phyloP scores from a whole-genome alignment of 805 yeast genomes.

The Grigorovia yakushimaensis region DNA sequence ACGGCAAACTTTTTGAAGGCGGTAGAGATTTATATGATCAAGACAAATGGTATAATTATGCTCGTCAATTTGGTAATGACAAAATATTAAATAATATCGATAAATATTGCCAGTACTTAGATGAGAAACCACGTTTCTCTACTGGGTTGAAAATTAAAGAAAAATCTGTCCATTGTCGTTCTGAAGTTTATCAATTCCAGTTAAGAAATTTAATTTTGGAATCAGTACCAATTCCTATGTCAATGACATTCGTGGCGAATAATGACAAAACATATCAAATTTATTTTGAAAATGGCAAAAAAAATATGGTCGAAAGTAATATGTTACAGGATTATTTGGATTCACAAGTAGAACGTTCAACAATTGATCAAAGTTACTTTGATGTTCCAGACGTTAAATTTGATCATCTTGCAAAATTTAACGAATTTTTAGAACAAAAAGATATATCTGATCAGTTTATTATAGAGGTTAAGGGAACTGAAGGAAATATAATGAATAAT shows the following conservation, averaged over 20 bases:
- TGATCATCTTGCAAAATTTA: constrained; percentile 14
- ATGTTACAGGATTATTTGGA: constrained; percentile 9
- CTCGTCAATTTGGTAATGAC: background rate
- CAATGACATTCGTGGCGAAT: constrained; percentile 18
- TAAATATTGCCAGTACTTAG: background rate
- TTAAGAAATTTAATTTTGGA: constrained; percentile 19
- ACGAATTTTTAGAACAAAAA: constrained; percentile 11
- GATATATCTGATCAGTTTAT: constrained; percentile 1
- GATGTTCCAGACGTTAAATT: constrained; percentile 7
- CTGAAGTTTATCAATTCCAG: constrained; percentile 25
- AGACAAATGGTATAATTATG: constrained; percentile 8
- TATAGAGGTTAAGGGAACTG: background rate
- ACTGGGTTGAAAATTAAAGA: constrained; percentile 9
- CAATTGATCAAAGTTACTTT: background rate
- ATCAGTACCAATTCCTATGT: constrained; percentile 15
- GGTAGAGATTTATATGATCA: constrained; percentile 13
- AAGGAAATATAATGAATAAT: constrained; percentile 7
- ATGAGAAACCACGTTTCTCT: background rate
- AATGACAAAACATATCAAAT: constrained; percentile 14
- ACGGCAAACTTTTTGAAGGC: constrained; percentile 11
- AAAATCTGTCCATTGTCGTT: constrained; percentile 15
- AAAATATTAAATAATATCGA: background rate
- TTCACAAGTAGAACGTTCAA: background rate
- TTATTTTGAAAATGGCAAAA: constrained; percentile 5
- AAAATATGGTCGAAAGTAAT: constrained; percentile 19